These are phyloP conservation scores for Candida odintsovae DNA, from an alignment of 805 yeast species.

Conservation along the genomic window DNA sequence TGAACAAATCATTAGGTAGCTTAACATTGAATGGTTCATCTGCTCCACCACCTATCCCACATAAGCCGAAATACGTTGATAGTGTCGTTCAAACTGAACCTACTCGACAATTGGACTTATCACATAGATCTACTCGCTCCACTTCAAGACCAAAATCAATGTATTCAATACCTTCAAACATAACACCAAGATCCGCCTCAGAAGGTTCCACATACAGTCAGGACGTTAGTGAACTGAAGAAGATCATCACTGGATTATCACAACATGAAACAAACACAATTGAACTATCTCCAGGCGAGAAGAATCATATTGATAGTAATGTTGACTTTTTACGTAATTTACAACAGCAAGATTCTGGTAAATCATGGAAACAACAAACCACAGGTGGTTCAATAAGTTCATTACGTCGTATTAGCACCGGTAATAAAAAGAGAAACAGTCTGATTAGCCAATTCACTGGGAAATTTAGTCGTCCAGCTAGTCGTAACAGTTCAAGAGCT, in stretches of 20 bases:
- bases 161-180: slow-evolving; percentile 23
- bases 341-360: slow-evolving; percentile 31
- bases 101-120: not conserved
- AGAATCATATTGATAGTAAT: slow-evolving; percentile 27
- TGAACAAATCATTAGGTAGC: slow-evolving; percentile 20
- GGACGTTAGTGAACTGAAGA: slow-evolving; percentile 15
- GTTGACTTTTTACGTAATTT: slow-evolving; percentile 33
- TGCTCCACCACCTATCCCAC: slow-evolving; percentile 8
- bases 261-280: slow-evolving; percentile 7
- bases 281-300: slow-evolving; percentile 21
- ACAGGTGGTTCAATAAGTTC: slow-evolving; percentile 29
- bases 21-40: slow-evolving; percentile 8
- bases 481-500: slow-evolving; percentile 23
- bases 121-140: not conserved
- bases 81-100: slow-evolving; percentile 23
- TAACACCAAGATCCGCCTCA: slow-evolving; percentile 4
- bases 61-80: slow-evolving; percentile 22
- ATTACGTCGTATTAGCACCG: slow-evolving; percentile 24
- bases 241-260: slow-evolving; percentile 24
- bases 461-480: slow-evolving; percentile 21
- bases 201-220: slow-evolving; percentile 4
- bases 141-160: slow-evolving; percentile 29
- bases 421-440: slow-evolving; percentile 17
- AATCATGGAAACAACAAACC: slow-evolving; percentile 26
- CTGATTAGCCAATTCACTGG: slow-evolving; percentile 24